Percentiles rank a stretch among this genome's conserved stretches.
These are phyloP conservation scores for Coniochaeta prunicola DNA, from an alignment of 2,329 filamentous ascomycete species.

Conservation along the genomic window DNA sequence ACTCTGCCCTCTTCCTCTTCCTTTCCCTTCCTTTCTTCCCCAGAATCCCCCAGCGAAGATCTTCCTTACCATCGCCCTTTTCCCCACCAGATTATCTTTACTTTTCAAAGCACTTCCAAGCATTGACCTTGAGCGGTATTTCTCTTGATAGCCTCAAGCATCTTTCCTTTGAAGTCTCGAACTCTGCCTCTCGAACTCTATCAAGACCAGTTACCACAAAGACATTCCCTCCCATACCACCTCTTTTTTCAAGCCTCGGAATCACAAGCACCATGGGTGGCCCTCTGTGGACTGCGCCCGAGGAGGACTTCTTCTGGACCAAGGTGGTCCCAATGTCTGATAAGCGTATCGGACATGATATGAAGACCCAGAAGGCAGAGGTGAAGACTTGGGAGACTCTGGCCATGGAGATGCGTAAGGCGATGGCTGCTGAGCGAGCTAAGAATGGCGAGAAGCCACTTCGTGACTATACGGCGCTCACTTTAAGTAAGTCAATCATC, in stretches of 20 bases:
- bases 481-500: not conserved
- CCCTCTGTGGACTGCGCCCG: constrained; percentile 38
- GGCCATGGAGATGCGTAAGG: constrained; percentile 10
- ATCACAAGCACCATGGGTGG: constrained; percentile 34
- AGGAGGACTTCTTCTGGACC: constrained; percentile 43
- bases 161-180: not conserved
- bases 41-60: not conserved
- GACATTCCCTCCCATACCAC: not conserved
- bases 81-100: not conserved
- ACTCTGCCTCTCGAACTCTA: no score
- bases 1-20: constrained; percentile 2
- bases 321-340: constrained; percentile 18
- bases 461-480: constrained; percentile 18
- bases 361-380: constrained; percentile 6
- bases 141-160: not conserved
- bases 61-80: not conserved
- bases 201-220: no score
- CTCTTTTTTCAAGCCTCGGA: not conserved
- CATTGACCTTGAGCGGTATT: not conserved
- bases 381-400: constrained; percentile 14
- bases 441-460: constrained; percentile 6
- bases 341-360: constrained; percentile 13
- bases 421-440: constrained; percentile 5
- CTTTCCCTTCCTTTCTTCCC: constrained; percentile 1
- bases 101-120: not conserved